Conservation (phyloP, 2,329 filamentous ascomycete genomes). For the Trichoderma asperellum region DNA sequence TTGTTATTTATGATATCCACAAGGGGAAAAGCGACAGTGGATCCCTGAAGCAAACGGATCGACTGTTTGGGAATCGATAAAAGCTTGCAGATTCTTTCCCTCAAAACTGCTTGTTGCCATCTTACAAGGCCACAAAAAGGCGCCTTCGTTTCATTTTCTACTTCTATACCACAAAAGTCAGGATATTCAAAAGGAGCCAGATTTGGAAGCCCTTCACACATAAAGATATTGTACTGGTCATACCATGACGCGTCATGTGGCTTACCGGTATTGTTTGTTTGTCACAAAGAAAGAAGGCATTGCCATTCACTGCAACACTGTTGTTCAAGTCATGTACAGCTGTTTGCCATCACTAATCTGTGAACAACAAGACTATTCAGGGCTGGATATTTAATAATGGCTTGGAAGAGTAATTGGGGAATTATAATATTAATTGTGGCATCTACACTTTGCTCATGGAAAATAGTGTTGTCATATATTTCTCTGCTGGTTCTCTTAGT, state of each 20-base stretch:
- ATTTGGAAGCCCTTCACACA: not conserved
- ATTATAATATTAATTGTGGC: not conserved
- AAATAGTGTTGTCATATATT: not conserved
- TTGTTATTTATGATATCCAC: not conserved
- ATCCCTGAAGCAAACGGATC: not conserved
- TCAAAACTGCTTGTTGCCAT: not conserved
- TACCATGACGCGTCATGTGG: not conserved
- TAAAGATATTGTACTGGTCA: not conserved
- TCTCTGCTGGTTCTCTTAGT: not conserved
- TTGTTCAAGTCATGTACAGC: constrained; percentile 4
- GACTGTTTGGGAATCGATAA: not conserved
- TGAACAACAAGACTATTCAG: not conserved
- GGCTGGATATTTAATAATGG: not conserved
- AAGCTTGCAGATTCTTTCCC: not conserved
- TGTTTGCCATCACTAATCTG: not conserved
- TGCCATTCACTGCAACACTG: constrained; percentile 2
- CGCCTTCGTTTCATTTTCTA: not conserved
- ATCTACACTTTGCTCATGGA: not conserved
- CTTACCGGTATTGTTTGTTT: not conserved
- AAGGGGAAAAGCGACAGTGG: not conserved
- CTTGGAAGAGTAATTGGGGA: not conserved
- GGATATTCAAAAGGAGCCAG: not conserved
- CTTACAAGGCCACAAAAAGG: not conserved
- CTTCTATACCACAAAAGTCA: not conserved
- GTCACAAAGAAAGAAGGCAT: not conserved